phyloP scores from a whole-genome alignment of 1,139 yeast genomes.

The Groenewaldozyma auringiensis region DNA sequence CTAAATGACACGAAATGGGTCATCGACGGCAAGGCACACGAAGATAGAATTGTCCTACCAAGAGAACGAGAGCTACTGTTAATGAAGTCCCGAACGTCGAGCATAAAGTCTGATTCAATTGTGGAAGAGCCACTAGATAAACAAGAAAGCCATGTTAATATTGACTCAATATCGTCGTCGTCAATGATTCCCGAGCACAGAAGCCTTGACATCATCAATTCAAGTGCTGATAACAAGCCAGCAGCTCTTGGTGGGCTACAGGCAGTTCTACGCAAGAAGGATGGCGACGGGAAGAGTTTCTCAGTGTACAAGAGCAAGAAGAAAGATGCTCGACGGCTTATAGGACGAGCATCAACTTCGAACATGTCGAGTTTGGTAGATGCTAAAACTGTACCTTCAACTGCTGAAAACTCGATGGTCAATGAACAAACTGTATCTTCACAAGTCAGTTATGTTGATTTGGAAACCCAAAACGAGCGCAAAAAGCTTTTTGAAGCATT shows the following conservation, averaged over 20 bases:
- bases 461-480: slow-evolving; percentile 19
- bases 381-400: not conserved
- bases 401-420: not conserved
- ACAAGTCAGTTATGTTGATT: slow-evolving; percentile 22
- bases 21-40: slow-evolving; percentile 27
- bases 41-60: slow-evolving; percentile 4
- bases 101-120: not conserved
- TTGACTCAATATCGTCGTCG: not conserved
- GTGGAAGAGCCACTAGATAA: not conserved
- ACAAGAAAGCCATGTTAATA: not conserved
- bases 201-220: not conserved
- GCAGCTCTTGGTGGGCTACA: not conserved
- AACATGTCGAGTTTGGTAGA: slow-evolving; percentile 6
- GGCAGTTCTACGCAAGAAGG: not conserved
- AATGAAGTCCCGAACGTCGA: slow-evolving; percentile 3
- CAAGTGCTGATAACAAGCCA: not conserved
- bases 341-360: slow-evolving; percentile 15
- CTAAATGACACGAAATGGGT: slow-evolving; percentile 38
- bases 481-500: slow-evolving; percentile 20
- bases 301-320: not conserved
- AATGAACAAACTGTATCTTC: slow-evolving; percentile 8
- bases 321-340: slow-evolving; percentile 6
- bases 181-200: not conserved
- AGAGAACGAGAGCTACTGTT: not conserved
- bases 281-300: not conserved